Base-by-base conservation (phyloP, 2,329 filamentous ascomycete genomes). In the Lachnum nothofagi region DNA sequence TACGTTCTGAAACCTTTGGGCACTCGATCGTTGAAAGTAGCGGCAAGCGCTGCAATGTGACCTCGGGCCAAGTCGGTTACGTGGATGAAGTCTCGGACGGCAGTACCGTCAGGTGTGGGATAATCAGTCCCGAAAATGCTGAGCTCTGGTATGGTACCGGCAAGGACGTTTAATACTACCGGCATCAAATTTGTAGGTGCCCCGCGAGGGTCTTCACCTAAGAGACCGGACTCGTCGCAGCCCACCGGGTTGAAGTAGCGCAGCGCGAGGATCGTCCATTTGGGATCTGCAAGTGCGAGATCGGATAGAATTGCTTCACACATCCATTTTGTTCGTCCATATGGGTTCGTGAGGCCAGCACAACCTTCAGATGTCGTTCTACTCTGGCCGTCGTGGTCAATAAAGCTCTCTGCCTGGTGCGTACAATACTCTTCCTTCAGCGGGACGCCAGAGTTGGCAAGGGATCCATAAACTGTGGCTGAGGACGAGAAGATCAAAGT, bases 221-320 rank as follows among this genome's bases (percentile, higher is more conserved):
- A 68, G 3, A 82, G 67, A 12, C 80, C 81, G 4, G 78, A 82
- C 19, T 77, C 69, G 58, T 84, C 78, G 63, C 79, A 83, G 6
- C 81, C 81, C 44, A 83, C 75, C 1, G 81, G 81, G 54, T 84
- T 85, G 68, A 85, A 84, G 65, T 85, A 84, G 23, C 81, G 72
- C 27, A 84, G 68, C 3, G 78, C 78, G 24, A 79, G 76, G 54
- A 83, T 80, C 12, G 73, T 76, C 79, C 80, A 82, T 20, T 73
- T 71, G 4, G 78, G 73, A 60, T 83, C 78, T 2, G 81, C 75
- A n/a, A 69, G 66, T 10, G 79, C 80, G 31, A 81, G 66, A 59
- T 84, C 81, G 5, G 78, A 75, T 8, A 85, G 67, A 35, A 84
- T 83, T 7, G 79, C 79, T 61, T 84, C 81, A 52, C 78, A 79